Percentiles rank a stretch among this genome's conserved stretches.
Evolutionary conservation across 1,284 basidiomycete genomes (phyloP).

Genomic region (Ceratobasidium sp.): DNA sequence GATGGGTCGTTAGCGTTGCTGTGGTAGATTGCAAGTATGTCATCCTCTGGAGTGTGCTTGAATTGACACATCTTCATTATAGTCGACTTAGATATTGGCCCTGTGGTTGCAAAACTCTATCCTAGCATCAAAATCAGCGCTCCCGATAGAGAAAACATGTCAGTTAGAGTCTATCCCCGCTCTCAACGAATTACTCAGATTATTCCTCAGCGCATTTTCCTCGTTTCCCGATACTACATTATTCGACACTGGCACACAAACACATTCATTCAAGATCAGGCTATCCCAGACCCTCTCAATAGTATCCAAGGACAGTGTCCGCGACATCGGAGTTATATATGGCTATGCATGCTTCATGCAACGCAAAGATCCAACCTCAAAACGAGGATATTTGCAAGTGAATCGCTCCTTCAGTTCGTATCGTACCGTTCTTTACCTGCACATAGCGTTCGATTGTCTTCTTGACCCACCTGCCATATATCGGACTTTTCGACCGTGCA

Average conservation of each 20-base stretch:
- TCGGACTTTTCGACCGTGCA: constrained; percentile 78
- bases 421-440: constrained; percentile 13
- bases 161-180: constrained; percentile 49
- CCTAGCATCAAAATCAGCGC: constrained; percentile 68
- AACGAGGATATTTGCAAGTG: constrained; percentile 89
- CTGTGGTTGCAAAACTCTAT: constrained; percentile 76
- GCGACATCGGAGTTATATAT: constrained; percentile 60
- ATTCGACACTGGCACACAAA: constrained; percentile 75
- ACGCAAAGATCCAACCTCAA: constrained; percentile 69
- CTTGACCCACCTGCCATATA: constrained; percentile 83
- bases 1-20: constrained; percentile 82
- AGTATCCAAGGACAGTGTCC: constrained; percentile 61
- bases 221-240: constrained; percentile 91
- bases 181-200: constrained; percentile 30
- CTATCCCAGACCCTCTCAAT: constrained; percentile 47
- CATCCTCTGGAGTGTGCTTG: background rate
- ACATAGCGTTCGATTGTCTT: constrained; percentile 83
- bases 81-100: constrained; percentile 90
- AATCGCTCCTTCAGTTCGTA: constrained; percentile 21
- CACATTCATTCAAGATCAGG: constrained; percentile 76
- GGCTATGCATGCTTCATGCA: constrained; percentile 86
- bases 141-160: constrained; percentile 85
- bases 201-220: constrained; percentile 78
- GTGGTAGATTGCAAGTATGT: constrained; percentile 64
- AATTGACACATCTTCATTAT: constrained; percentile 42